Evolutionary conservation across 352 stramenopile genomes (phyloP), one percentile per base, ranked within the genome.

Genomic region (Pythium brachiatum): DNA sequence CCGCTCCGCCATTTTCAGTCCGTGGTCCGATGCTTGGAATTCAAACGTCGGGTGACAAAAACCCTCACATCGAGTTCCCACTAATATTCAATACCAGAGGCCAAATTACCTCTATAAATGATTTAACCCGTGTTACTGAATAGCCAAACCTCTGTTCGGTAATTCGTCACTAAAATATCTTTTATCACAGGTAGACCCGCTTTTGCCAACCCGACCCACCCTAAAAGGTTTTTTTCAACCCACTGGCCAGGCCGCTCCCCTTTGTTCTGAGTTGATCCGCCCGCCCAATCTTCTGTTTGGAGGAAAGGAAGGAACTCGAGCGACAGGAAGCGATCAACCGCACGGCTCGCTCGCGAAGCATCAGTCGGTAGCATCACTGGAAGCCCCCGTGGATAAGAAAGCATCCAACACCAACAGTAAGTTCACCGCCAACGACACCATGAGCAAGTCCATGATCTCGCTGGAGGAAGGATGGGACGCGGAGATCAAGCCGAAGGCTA

Each of bases 401-500:
- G n/a, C n/a, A n/a, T n/a, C n/a, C n/a, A n/a, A n/a, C n/a, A n/a
- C n/a, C n/a, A n/a, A n/a, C n/a, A n/a, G n/a, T n/a, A n/a, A n/a
- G n/a, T n/a, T n/a, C n/a, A n/a, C n/a, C n/a, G 16, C 39, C n/a
- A 3, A 12, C 6, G 21, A 20, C 53, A 73, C 48, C 12, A 90
- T 91, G 82, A 92, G 75, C 70, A 95, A 93, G 70, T 77, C 74
- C 50, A 89, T 94, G 75, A 94, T 95, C 69, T 73, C 76, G 53
- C 79, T 95, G 44, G 85, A 95, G 62, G 83, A 92, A 63, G 87
- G 87, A 25, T 95, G 87, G 87, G 85, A 95, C 69, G 66, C 81
- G 27, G 83, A 95, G 73, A 95, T 95, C 68, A 95, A 95, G 62
- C 83, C 83, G 59, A 95, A 94, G 68, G 87, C 82, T 43, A 94